Percentiles rank a stretch among this genome's conserved stretches.
Conservation (phyloP, 495 filamentous ascomycete species). For the Daldinia childiae region DNA sequence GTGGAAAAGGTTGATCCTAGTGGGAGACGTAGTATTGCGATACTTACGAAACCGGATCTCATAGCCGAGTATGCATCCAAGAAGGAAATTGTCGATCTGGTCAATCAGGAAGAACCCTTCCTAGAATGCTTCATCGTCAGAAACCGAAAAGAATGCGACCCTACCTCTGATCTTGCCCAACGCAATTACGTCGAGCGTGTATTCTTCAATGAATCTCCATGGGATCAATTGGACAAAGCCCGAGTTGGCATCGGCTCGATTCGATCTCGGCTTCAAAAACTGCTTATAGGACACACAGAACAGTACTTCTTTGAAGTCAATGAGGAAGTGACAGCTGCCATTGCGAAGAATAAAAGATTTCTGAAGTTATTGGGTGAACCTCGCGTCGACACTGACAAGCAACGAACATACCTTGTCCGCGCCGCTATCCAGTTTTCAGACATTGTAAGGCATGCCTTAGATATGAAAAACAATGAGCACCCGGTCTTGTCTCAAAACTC, state of each 20-base stretch:
- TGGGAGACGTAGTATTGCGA: constrained; percentile 59
- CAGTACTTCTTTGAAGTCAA: constrained; percentile 23
- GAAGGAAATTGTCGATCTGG: constrained; percentile 52
- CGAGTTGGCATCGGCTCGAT: constrained; percentile 30
- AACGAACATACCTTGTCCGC: constrained; percentile 52
- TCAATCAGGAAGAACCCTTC: constrained; percentile 45
- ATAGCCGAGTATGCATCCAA: constrained; percentile 58
- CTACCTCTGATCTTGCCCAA: constrained; percentile 32
- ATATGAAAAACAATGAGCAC: constrained; percentile 51
- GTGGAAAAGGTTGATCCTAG: constrained; percentile 55
- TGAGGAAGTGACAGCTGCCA: background rate
- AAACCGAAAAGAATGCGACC: constrained; percentile 56
- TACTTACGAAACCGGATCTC: constrained; percentile 67
- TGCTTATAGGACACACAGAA: constrained; percentile 19
- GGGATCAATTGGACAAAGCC: constrained; percentile 13
- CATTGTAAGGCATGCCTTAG: constrained; percentile 32
- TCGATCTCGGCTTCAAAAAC: constrained; percentile 16
- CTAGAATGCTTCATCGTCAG: constrained; percentile 64
- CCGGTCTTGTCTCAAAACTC: constrained; percentile 47
- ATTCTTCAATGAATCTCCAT: constrained; percentile 44
- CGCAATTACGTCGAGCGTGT: constrained; percentile 41
- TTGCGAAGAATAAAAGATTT: background rate
- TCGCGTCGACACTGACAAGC: constrained; percentile 20
- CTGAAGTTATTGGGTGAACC: constrained; percentile 6
- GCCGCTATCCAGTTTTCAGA: constrained; percentile 51